Conservation (phyloP, 1,284 basidiomycete genomes). For the Leccinum pallidistipes region DNA sequence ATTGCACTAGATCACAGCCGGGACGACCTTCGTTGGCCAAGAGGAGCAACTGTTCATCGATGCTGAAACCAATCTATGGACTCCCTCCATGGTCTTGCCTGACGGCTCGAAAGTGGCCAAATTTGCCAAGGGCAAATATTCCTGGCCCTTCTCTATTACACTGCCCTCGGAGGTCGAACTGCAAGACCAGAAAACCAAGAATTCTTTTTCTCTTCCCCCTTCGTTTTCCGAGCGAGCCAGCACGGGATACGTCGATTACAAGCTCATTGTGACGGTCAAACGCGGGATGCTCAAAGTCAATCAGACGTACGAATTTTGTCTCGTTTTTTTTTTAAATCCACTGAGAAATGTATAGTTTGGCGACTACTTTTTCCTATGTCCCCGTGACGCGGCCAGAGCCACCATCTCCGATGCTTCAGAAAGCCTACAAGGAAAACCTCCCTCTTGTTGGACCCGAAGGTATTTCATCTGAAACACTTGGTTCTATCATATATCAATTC, state of each 20-base stretch:
- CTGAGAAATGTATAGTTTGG: slow-evolving; percentile 19
- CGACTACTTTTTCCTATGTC: slow-evolving; percentile 41
- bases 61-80: slow-evolving; percentile 41
- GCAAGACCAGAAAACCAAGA: slow-evolving; percentile 31
- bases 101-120: slow-evolving; percentile 31
- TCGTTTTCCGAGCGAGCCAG: slow-evolving; percentile 47
- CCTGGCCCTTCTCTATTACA: slow-evolving; percentile 48
- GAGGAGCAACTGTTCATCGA: slow-evolving; percentile 45
- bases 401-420: slow-evolving; percentile 47
- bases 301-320: slow-evolving; percentile 35
- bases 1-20: slow-evolving; percentile 39
- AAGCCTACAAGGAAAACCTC: slow-evolving; percentile 45
- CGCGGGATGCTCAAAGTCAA: slow-evolving; percentile 45
- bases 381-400: slow-evolving; percentile 42
- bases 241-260: slow-evolving; percentile 51
- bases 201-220: slow-evolving; percentile 44
- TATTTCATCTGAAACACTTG: neutral
- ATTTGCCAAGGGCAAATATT: slow-evolving; percentile 40
- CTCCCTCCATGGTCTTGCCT: slow-evolving; percentile 25
- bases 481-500: neutral
- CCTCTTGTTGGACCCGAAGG: slow-evolving; percentile 44
- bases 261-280: slow-evolving; percentile 46
- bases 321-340: neutral
- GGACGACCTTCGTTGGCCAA: slow-evolving; percentile 45
- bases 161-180: slow-evolving; percentile 44